Conservation (phyloP, 1,139 yeast genomes). For the Saccharomyces hybrid region DNA sequence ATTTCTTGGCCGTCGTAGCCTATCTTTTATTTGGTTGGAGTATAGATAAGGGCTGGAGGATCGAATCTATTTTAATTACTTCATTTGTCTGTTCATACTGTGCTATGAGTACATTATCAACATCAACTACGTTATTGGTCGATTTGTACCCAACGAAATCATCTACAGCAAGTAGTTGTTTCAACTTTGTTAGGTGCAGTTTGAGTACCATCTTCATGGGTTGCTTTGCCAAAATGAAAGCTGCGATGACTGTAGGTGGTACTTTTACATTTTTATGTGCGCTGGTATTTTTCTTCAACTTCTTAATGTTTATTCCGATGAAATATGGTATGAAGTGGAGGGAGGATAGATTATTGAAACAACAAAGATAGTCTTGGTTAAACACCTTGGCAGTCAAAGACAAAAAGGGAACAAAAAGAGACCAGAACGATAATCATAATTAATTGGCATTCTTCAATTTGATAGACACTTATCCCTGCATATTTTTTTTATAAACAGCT, state of each 20-base stretch:
- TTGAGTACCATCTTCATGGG: conserved; percentile 57
- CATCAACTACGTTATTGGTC: conserved; percentile 48
- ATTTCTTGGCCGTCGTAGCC: conserved; percentile 33
- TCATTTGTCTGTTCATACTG: conserved; percentile 48
- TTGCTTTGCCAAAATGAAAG: conserved; percentile 49
- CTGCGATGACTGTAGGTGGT: conserved; percentile 50
- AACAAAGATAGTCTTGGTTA: conserved; percentile 10
- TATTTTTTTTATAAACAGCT: neutral
- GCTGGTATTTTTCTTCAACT: conserved; percentile 21
- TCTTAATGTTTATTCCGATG: conserved; percentile 27
- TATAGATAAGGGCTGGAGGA: conserved; percentile 40
- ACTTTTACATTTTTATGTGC: conserved; percentile 50
- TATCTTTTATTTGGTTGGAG: conserved; percentile 66
- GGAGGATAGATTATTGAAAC: conserved; percentile 17
- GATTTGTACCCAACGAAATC: conserved; percentile 53
- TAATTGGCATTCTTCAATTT: neutral
- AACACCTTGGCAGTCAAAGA: neutral
- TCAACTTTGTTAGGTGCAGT: conserved; percentile 54
- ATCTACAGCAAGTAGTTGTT: conserved; percentile 54
- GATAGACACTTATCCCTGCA: neutral
- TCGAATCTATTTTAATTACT: conserved; percentile 49
- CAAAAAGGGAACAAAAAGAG: neutral
- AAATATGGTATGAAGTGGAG: conserved; percentile 30
- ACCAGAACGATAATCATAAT: neutral
- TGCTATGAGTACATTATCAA: conserved; percentile 44